Base-by-base conservation (phyloP, 495 filamentous ascomycete species). In the Penicillium angulare region DNA sequence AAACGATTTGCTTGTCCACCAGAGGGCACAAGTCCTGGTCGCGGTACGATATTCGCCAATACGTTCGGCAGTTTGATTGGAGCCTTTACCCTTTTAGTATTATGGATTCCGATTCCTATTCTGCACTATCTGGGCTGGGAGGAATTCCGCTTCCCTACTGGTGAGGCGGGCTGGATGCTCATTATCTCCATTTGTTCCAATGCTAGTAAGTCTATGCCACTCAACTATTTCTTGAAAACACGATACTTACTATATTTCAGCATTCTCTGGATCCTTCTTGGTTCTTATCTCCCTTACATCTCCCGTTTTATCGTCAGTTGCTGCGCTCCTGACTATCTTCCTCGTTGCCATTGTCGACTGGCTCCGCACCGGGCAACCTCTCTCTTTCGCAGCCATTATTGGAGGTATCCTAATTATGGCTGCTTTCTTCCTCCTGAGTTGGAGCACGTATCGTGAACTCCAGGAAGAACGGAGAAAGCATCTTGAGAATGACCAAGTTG, bases 251-350 rank as follows among this genome's bases (percentile, higher is more conserved):
- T 18, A 12, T 59, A 0, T 2, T 15, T 47, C 52, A 82, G 80
- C 75, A 17, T 98, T 98, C 68, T 90, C 90, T 10, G 93, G 93
- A n/a, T 87, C 84, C 22, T 97, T 98, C 72, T 77, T 98, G 13
- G 86, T 95, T 18, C 78, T 98, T 15, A 97, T 98, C 50, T 88
- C 84, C 8, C 78, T 98, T 8, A 98, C 93, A 3, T 90, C 86
- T 15, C 93, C 93, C 3, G 93, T 98, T 7, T 76, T 98, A 5
- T 91, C 86, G 48, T 90, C 86, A 13, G 93, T 98, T 7, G 93
- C 93, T 5, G 89, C 90, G 5, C 79, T 98, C 34, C 79, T 98
- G 22, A 97, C 93, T 13, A 97, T 98, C 56, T 96, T 98, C 76
- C 80, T 97, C 43, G 92, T 98, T 2, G 92, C 92, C 0, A 78